Conservation (phyloP, 176 grass and related monocot species). For the Avena eriantha region DNA sequence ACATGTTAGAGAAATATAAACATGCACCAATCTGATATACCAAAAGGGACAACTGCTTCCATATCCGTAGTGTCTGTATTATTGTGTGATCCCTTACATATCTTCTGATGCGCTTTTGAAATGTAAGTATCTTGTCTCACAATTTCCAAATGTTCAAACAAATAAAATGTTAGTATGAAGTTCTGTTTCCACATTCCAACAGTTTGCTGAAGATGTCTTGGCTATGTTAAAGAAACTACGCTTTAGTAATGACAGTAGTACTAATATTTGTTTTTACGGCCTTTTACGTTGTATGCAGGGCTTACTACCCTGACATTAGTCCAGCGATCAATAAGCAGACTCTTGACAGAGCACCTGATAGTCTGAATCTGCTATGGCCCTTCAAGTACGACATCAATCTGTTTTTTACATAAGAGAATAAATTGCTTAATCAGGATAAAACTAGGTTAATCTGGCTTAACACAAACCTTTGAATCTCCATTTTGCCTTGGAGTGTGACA, state of each 20-base stretch:
- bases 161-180: constrained; percentile 32
- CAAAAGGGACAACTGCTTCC: constrained; percentile 29
- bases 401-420: constrained; percentile 27
- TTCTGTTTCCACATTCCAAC: constrained; percentile 29
- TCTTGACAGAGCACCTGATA: constrained; percentile 15
- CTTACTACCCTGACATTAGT: constrained; percentile 5
- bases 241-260: background rate
- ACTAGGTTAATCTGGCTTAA: constrained; percentile 26
- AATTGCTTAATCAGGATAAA: constrained; percentile 30
- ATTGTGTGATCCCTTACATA: constrained; percentile 49
- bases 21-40: constrained; percentile 18
- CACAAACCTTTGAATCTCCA: constrained; percentile 64
- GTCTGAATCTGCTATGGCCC: background rate
- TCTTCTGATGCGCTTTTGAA: constrained; percentile 41
- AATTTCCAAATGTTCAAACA: constrained; percentile 36
- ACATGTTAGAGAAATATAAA: constrained; percentile 55
- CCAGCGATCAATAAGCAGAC: constrained; percentile 20
- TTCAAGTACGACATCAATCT: background rate
- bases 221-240: background rate
- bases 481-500: constrained; percentile 67
- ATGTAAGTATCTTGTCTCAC: constrained; percentile 42
- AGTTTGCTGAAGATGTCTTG: background rate
- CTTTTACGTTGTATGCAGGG: constrained; percentile 2
- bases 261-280: constrained; percentile 12
- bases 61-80: constrained; percentile 40